Evolutionary conservation across 2,329 filamentous ascomycete genomes (phyloP).

Genomic region (Pseudocercospora ulei): DNA sequence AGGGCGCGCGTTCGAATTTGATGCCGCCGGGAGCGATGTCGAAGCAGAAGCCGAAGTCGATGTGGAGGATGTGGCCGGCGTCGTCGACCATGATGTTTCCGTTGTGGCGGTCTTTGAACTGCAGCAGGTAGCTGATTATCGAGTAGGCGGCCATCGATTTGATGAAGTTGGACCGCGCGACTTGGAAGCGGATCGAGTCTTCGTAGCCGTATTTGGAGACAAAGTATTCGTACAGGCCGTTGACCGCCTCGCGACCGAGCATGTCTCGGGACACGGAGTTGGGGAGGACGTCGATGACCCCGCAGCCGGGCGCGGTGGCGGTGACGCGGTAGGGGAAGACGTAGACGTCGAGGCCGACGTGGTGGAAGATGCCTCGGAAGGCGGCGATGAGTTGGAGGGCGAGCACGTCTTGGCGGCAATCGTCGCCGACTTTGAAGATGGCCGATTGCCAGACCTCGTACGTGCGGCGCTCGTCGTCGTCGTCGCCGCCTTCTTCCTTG

Average conservation of each 20-base stretch:
- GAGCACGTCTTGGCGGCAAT: conserved; percentile 93
- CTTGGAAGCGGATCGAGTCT: conserved; percentile 87
- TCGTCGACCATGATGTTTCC: conserved; percentile 99
- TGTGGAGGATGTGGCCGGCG: conserved; percentile 91
- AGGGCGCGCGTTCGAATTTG: conserved; percentile 93
- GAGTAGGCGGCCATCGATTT: conserved; percentile 99
- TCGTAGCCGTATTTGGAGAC: conserved; percentile 94
- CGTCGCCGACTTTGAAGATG: conserved; percentile 99
- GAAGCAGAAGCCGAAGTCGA: conserved; percentile 99
- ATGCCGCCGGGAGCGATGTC: conserved; percentile 96
- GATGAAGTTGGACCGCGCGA: conserved; percentile 92
- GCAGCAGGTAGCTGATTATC: conserved; percentile 88
- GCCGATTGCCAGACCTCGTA: conserved; percentile 98
- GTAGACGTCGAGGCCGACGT: conserved; percentile 87
- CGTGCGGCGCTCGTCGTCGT: conserved; percentile 37
- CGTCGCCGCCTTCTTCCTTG: conserved; percentile 54
- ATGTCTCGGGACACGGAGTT: conserved; percentile 98
- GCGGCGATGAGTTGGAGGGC: conserved; percentile 96
- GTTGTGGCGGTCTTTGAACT: conserved; percentile 99
- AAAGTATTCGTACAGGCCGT: conserved; percentile 97
- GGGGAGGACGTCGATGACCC: conserved; percentile 93
- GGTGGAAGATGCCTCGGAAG: conserved; percentile 94
- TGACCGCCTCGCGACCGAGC: conserved; percentile 94
- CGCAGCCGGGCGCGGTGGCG: conserved; percentile 90
- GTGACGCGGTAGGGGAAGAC: conserved; percentile 97